phyloP scores from a whole-genome alignment of 2,329 filamentous ascomycete species.

The Pseudogymnoascus sp. region DNA sequence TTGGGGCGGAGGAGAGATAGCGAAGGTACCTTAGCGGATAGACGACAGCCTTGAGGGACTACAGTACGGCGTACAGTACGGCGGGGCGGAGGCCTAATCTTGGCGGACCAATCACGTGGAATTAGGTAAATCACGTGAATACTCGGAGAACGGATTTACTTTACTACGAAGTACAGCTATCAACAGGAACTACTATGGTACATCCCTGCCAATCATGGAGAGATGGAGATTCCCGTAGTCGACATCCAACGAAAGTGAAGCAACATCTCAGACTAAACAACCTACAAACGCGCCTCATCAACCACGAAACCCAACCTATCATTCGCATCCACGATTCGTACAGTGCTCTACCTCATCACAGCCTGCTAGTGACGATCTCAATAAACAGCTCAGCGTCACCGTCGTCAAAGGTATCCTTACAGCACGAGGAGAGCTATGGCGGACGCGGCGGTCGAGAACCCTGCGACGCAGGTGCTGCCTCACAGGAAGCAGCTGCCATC shows the following conservation, averaged over 20 bases:
- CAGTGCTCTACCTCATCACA: not conserved
- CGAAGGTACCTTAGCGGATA: slow-evolving; percentile 2
- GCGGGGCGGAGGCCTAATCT: not conserved
- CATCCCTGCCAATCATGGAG: slow-evolving; percentile 4
- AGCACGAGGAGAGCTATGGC: slow-evolving; percentile 52
- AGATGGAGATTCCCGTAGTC: slow-evolving; percentile 2
- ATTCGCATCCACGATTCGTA: not conserved
- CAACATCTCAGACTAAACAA: slow-evolving; percentile 6
- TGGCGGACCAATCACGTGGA: not conserved
- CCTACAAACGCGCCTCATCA: slow-evolving; percentile 9
- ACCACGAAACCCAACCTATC: slow-evolving; percentile 4
- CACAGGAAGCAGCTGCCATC: slow-evolving; percentile 75
- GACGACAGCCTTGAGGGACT: not conserved
- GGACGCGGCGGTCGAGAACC: slow-evolving; percentile 78
- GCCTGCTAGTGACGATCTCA: not conserved
- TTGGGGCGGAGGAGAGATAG: not conserved
- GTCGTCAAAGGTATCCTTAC: not conserved
- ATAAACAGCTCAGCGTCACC: not conserved
- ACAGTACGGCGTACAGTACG: not conserved
- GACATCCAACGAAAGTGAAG: slow-evolving; percentile 5
- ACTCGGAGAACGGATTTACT: not conserved
- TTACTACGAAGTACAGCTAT: not conserved
- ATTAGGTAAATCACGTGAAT: not conserved
- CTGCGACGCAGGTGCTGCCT: slow-evolving; percentile 63
- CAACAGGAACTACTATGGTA: not conserved